Percentiles rank a stretch among this genome's conserved stretches.
phyloP scores from a whole-genome alignment of 208 protist species.

The Crithidia acanthocephali region DNA sequence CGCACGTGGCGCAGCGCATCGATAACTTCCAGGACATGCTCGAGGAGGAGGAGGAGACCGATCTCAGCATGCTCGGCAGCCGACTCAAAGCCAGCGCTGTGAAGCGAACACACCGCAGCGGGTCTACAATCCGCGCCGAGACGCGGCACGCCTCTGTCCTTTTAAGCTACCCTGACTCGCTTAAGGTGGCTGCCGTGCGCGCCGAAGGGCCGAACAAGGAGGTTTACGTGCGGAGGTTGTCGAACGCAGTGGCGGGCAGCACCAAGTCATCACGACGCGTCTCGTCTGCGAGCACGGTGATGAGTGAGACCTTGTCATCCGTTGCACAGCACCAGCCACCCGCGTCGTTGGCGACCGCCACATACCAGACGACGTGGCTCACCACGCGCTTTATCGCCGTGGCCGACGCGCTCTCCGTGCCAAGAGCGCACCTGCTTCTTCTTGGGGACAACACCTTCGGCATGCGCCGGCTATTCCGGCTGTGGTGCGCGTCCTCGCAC shows the following conservation, averaged over 20 bases:
- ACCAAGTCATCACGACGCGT: slow-evolving; percentile 16
- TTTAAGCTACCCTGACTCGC: slow-evolving; percentile 28
- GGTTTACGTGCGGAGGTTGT: slow-evolving; percentile 11
- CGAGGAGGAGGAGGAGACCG: slow-evolving; percentile 34
- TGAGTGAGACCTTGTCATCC: slow-evolving; percentile 10
- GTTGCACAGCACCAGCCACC: slow-evolving; percentile 3
- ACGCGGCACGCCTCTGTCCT: slow-evolving; percentile 25
- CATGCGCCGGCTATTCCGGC: slow-evolving; percentile 54
- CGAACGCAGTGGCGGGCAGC: slow-evolving; percentile 11
- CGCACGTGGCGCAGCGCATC: slow-evolving; percentile 53
- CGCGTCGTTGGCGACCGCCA: slow-evolving; percentile 23
- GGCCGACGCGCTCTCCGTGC: slow-evolving; percentile 27
- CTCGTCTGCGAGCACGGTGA: slow-evolving; percentile 2
- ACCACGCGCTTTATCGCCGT: slow-evolving; percentile 36
- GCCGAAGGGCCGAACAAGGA: slow-evolving; percentile 22
- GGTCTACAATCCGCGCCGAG: slow-evolving; percentile 8
- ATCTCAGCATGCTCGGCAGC: slow-evolving; percentile 14
- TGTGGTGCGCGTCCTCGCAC: slow-evolving; percentile 54
- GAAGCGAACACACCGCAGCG: neutral
- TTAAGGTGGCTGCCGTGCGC: slow-evolving; percentile 21
- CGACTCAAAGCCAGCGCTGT: neutral
- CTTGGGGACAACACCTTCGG: slow-evolving; percentile 54
- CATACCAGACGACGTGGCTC: slow-evolving; percentile 68
- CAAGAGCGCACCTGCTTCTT: slow-evolving; percentile 53
- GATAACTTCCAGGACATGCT: slow-evolving; percentile 32